Evolutionary conservation across 441 rosid genomes (phyloP).

Genomic region (Gossypium aridum): DNA sequence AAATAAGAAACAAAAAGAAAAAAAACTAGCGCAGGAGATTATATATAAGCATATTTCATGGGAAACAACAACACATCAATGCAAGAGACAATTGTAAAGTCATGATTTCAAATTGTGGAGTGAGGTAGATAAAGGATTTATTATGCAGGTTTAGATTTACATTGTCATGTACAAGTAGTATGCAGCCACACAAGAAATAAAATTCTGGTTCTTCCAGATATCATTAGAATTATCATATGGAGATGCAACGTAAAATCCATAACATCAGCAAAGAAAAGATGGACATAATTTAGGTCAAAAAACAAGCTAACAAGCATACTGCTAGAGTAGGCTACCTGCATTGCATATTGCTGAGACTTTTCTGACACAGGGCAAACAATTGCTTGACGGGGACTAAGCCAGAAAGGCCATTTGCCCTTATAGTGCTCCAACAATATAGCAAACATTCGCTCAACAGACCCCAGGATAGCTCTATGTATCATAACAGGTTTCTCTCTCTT

Average conservation of each 20-base stretch:
- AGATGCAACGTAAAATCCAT: not conserved
- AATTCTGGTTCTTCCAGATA: not conserved
- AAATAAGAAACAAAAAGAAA: not conserved
- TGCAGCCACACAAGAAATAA: not conserved
- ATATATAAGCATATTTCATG: not conserved
- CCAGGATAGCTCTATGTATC: conserved; percentile 95
- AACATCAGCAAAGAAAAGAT: not conserved
- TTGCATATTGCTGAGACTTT: conserved; percentile 75
- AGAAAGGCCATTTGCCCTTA: conserved; percentile 99
- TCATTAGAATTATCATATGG: not conserved
- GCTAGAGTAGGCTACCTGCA: conserved; percentile 38
- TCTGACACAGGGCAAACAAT: conserved; percentile 95
- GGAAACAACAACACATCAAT: not conserved
- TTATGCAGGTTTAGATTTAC: not conserved
- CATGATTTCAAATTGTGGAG: not conserved
- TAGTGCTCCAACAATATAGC: conserved; percentile 92
- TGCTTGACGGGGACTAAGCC: conserved; percentile 99
- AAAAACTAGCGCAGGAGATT: not conserved
- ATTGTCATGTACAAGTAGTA: not conserved
- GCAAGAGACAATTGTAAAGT: not conserved
- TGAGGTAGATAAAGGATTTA: not conserved
- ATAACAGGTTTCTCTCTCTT: conserved; percentile 82
- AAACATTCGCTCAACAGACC: conserved; percentile 98
- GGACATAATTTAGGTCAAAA: not conserved
- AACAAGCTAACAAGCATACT: conserved; percentile 6